These are phyloP conservation scores for Digitaria exilis DNA, from an alignment of 202 grass and related monocot species.

Conservation along the genomic window DNA sequence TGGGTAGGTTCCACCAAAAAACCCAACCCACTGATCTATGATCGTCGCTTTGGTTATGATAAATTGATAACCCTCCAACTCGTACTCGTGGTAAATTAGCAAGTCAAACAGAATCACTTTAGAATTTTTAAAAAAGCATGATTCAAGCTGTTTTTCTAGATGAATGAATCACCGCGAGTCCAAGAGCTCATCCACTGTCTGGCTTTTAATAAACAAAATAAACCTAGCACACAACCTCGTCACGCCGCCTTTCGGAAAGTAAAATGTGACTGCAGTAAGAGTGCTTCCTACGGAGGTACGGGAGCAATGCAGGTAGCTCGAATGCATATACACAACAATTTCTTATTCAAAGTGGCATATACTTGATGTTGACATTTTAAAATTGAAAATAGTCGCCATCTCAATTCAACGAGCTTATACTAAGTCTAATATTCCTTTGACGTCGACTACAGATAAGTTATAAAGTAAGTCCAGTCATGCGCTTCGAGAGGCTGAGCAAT, in stretches of 20 bases:
- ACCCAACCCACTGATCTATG: too few relatives aligned
- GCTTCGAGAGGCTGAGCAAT: conserved; percentile 28
- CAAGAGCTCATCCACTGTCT: not conserved
- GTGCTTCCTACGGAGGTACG: not conserved
- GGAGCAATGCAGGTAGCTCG: not conserved
- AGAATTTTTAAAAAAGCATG: not conserved
- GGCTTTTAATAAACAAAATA: not conserved
- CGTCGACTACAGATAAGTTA: conserved; percentile 25
- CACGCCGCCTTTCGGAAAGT: not conserved
- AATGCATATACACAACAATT: not conserved
- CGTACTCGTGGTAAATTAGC: not conserved
- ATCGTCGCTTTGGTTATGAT: too few relatives aligned
- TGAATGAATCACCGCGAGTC: not conserved
- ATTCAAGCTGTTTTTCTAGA: not conserved
- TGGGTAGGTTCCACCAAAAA: too few relatives aligned
- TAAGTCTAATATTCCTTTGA: conserved; percentile 40
- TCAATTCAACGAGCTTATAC: conserved; percentile 21
- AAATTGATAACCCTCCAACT: not conserved
- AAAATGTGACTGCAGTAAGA: not conserved
- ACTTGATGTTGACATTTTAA: conserved; percentile 10
- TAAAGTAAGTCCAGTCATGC: conserved; percentile 9
- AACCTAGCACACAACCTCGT: not conserved
- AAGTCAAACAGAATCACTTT: not conserved
- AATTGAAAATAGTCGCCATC: conserved; percentile 31
- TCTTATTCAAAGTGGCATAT: conserved; percentile 12